A percentile compares a stretch with the other conserved stretches of the same genome.
These are phyloP conservation scores for Furcasterigmium sp. DNA, from an alignment of 2,329 filamentous ascomycete species.

Conservation along the genomic window DNA sequence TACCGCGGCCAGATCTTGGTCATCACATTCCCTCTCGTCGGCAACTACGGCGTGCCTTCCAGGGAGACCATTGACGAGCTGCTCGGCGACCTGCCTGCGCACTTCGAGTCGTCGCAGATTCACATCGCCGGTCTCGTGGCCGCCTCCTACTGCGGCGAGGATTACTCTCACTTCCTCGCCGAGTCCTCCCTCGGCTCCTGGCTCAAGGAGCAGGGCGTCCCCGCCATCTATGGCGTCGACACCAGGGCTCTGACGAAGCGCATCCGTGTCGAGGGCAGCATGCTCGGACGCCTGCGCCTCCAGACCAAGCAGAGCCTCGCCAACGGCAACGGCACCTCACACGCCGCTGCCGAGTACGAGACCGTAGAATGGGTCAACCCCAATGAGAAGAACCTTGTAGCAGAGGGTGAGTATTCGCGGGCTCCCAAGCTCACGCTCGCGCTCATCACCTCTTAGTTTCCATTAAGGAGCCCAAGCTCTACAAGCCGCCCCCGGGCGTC, in stretches of 20 bases:
- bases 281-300: constrained; percentile 85
- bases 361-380: constrained; percentile 84
- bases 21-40: constrained; percentile 90
- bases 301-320: constrained; percentile 48
- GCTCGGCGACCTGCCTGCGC: constrained; percentile 76
- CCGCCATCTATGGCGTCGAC: constrained; percentile 92
- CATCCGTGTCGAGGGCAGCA: constrained; percentile 90
- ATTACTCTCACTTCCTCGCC: constrained; percentile 92
- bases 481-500: constrained; percentile 65
- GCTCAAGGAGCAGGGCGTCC: constrained; percentile 93
- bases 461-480: constrained; percentile 79
- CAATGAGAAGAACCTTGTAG: constrained; percentile 87
- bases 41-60: constrained; percentile 95
- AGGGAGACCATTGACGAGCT: constrained; percentile 80
- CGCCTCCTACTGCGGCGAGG: constrained; percentile 87
- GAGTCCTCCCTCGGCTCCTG: constrained; percentile 85
- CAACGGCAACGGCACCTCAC: constrained; percentile 30
- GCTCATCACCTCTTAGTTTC: constrained; percentile 64
- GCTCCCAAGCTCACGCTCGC: constrained; percentile 15
- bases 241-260: constrained; percentile 90
- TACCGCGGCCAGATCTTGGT: constrained; percentile 93
- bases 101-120: constrained; percentile 91
- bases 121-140: constrained; percentile 90
- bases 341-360: constrained; percentile 55
- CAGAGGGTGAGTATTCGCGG: constrained; percentile 68